Conservation (phyloP, 345 rosid genomes). For the Moricandia arvensis region DNA sequence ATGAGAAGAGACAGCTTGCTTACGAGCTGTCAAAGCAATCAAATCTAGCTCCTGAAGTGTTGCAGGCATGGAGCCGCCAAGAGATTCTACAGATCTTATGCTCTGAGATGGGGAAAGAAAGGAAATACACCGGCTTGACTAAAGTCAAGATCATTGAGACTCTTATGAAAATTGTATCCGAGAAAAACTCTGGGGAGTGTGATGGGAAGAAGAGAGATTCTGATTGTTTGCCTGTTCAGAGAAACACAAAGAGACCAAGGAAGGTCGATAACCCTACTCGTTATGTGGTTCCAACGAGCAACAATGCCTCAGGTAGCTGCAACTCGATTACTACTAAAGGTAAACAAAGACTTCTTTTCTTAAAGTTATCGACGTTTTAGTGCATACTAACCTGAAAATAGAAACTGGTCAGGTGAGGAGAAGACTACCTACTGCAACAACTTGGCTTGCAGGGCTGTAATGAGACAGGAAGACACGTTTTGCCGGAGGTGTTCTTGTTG, state of each 20-base stretch:
- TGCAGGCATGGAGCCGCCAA: conserved; percentile 68
- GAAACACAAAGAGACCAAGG: conserved; percentile 32
- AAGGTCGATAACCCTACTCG: conserved; percentile 36
- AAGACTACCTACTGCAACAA: conserved; percentile 49
- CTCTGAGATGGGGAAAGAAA: conserved; percentile 81
- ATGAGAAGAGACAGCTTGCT: conserved; percentile 67
- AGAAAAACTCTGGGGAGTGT: conserved; percentile 49
- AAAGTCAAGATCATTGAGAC: conserved; percentile 74
- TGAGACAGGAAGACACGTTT: conserved; percentile 49
- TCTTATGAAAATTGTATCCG: conserved; percentile 59
- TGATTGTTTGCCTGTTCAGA: conserved; percentile 30
- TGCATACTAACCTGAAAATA: too few species aligned
- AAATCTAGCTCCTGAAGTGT: conserved; percentile 58
- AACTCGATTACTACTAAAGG: conserved; percentile 32
- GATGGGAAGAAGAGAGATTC: conserved; percentile 42
- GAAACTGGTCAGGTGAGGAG: conserved; percentile 19
- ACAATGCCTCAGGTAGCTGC: conserved; percentile 30
- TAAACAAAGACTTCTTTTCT: background rate
- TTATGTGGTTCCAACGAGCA: conserved; percentile 28
- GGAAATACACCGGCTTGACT: conserved; percentile 70
- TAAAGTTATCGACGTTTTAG: too few species aligned
- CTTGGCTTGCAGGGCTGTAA: conserved; percentile 62
- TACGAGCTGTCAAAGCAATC: conserved; percentile 57
- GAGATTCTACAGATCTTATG: conserved; percentile 81
- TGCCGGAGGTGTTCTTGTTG: conserved; percentile 88